Base-by-base conservation (phyloP, 169 alveolate genomes). In the Plasmodium malariae region DNA sequence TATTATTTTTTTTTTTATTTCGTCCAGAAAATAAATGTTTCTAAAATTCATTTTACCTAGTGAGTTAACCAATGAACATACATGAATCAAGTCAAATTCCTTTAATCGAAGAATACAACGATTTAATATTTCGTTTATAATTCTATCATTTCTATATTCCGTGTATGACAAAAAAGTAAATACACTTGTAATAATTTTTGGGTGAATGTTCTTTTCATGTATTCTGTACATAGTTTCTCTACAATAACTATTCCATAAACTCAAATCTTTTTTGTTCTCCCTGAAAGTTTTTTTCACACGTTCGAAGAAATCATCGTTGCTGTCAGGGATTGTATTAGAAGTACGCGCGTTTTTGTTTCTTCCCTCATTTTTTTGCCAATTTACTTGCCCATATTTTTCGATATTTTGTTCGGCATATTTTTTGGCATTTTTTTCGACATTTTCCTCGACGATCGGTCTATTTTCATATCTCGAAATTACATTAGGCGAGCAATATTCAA, bases 71-170 rank as follows among this genome's bases (percentile, higher is more conserved):
- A 74, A 32, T 5, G 88, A 63, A 60, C 76, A 74, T 49, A 74
- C 40, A 67, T 74, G 65, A 63, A 74, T 51, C 9, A 74, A 30
- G 34, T 74, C 88, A 60, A 74, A 74, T 21, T 74, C 72, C 7
- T 65, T 51, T 14, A 74, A 51, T 4, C 88, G 62, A n/a, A 74
- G 54, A 74, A 74, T 74, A 28, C 88, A 74, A 17, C 88, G 68
- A 74, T 74, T 74, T 51, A 74, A 21, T 1, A 74, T 67, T 65
- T 74, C 88, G 26, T 62, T 74, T 9, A 74, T 34, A 40, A 59
- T 63, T 19, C 74, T 12, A 32, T 74, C 74, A 74, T 74, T 74
- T 74, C 40, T 62, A 74, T 74, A 74, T 12, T 74, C 88, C 3
- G 74, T 74, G 21, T 74, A 67, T 28, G 88, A 74, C 14, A 74